Evolutionary conservation across 2,329 filamentous ascomycete genomes (phyloP).

Genomic region (Chaetomium olivaceum): DNA sequence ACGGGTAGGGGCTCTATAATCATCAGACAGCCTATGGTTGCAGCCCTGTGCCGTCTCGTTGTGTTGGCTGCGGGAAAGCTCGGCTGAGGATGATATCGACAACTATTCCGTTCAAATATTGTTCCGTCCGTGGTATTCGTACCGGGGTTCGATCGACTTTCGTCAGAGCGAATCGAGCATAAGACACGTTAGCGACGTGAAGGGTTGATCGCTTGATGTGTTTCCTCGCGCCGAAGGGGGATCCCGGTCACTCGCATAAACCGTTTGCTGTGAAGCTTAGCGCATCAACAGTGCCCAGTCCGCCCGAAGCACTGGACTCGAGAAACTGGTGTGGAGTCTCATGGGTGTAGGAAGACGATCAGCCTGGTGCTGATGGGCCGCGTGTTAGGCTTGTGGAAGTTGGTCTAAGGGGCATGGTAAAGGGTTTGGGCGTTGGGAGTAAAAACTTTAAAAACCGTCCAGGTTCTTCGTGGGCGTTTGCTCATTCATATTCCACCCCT

Average conservation of each 20-base stretch:
- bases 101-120: background rate
- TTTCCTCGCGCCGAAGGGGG: background rate
- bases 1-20: background rate
- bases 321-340: background rate
- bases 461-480: background rate
- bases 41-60: background rate
- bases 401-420: conserved; percentile 12
- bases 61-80: background rate
- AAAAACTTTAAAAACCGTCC: background rate
- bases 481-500: conserved; percentile 16
- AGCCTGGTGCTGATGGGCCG: conserved; percentile 9
- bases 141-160: background rate
- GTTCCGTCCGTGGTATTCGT: background rate
- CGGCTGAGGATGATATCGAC: background rate
- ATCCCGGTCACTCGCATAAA: background rate
- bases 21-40: background rate
- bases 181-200: background rate
- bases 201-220: background rate
- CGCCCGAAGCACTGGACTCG: background rate
- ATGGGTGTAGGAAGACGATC: background rate
- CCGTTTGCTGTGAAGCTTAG: background rate
- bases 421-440: background rate
- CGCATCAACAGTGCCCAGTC: background rate
- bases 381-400: background rate
- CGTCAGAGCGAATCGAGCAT: background rate